Evolutionary conservation across 257 asterid species (phyloP).

Genomic region (Cinchona pubescens): DNA sequence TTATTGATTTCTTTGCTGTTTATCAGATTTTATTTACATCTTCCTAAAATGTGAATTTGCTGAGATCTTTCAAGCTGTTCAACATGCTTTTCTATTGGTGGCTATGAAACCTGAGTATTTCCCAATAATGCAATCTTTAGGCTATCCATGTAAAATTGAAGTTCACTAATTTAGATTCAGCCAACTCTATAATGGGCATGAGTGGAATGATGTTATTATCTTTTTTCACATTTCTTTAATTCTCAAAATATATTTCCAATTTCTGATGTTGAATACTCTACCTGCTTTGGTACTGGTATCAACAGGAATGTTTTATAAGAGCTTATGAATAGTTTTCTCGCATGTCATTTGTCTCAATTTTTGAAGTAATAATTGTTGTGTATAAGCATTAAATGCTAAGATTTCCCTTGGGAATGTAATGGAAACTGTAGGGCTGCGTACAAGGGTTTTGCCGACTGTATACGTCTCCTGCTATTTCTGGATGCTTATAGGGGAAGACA

Average conservation of each 20-base stretch:
- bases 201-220: neutral
- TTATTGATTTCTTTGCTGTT: neutral
- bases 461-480: slow-evolving; percentile 84
- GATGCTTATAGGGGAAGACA: slow-evolving; percentile 90
- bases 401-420: neutral
- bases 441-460: slow-evolving; percentile 94
- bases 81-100: neutral
- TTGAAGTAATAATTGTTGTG: neutral
- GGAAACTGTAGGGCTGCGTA: slow-evolving; percentile 85
- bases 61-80: neutral
- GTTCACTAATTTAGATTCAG: neutral
- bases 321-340: neutral
- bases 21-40: neutral
- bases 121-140: neutral
- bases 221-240: neutral
- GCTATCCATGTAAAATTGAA: neutral
- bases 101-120: neutral
- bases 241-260: neutral
- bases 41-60: neutral
- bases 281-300: neutral
- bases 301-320: neutral
- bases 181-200: neutral
- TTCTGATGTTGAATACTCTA: neutral
- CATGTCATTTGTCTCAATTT: neutral
- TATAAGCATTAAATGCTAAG: neutral